Evolutionary conservation across 2,329 filamentous ascomycete genomes (phyloP).

Genomic region (Fusarium drepaniforme): DNA sequence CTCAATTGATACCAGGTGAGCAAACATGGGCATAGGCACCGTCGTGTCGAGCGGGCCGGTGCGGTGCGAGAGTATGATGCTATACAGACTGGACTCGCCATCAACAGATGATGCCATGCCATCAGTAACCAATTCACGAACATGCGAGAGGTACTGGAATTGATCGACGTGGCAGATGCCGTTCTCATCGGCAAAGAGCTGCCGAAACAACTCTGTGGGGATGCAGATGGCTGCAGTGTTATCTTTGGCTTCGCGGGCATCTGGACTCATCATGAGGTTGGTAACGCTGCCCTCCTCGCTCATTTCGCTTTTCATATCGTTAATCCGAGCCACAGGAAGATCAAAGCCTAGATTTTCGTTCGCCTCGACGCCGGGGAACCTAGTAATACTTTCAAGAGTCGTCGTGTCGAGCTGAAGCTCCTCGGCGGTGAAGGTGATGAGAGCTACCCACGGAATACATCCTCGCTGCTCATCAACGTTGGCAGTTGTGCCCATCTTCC

Average conservation of each 20-base stretch:
- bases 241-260: neutral
- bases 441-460: constrained; percentile 53
- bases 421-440: constrained; percentile 45
- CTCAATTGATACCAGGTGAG: constrained; percentile 10
- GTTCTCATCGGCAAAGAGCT: neutral
- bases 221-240: neutral
- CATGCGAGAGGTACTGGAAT: neutral
- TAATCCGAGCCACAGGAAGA: too few species aligned
- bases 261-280: neutral
- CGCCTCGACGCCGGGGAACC: neutral
- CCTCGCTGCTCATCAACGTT: constrained; percentile 16
- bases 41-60: neutral
- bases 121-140: neutral
- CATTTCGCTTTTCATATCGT: neutral
- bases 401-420: constrained; percentile 44
- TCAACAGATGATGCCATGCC: neutral
- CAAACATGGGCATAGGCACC: neutral
- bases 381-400: neutral
- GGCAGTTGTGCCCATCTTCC: constrained; percentile 16
- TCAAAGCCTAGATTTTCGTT: neutral
- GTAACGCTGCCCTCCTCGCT: too few species aligned
- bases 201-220: neutral
- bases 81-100: neutral
- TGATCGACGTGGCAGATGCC: neutral
- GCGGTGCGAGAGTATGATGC: constrained; percentile 1